These are phyloP conservation scores for Verticillium longisporum DNA, from an alignment of 2,329 filamentous ascomycete genomes.

Conservation along the genomic window DNA sequence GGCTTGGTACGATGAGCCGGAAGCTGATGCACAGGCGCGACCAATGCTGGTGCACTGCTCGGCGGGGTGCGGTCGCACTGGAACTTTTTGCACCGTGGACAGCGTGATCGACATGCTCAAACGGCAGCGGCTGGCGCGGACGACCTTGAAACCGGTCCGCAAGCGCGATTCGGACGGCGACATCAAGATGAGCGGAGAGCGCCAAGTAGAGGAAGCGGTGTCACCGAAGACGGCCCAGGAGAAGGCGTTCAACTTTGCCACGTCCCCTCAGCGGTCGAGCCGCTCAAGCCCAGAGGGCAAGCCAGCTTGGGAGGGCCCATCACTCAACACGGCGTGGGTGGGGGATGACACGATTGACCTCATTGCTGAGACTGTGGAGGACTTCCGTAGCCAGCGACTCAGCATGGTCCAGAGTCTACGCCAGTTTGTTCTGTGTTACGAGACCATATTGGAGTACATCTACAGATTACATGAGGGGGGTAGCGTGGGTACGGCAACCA, in stretches of 20 bases:
- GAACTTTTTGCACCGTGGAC: conserved; percentile 94
- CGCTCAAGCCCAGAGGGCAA: conserved; percentile 3
- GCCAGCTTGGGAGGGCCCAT: conserved; percentile 5
- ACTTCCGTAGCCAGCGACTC: conserved; percentile 79
- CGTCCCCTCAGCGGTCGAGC: conserved; percentile 5
- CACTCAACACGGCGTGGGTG: conserved; percentile 55
- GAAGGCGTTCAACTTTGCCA: conserved; percentile 6
- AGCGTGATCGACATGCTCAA: conserved; percentile 95
- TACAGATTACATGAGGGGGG: conserved; percentile 36
- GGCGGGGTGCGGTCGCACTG: conserved; percentile 90
- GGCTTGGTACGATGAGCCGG: conserved; percentile 53
- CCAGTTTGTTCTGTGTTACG: conserved; percentile 95
- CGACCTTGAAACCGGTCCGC: conserved; percentile 13
- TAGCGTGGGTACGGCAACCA: conserved; percentile 11
- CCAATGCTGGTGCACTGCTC: conserved; percentile 93
- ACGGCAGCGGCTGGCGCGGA: conserved; percentile 54
- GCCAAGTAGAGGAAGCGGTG: conserved; percentile 17
- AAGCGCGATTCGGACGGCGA: conserved; percentile 35
- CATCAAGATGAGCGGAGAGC: conserved; percentile 32
- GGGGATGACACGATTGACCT: conserved; percentile 66
- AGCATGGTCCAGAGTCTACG: conserved; percentile 96
- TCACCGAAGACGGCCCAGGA: conserved; percentile 20
- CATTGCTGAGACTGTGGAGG: conserved; percentile 80
- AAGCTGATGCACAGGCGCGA: conserved; percentile 42
- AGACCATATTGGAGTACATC: conserved; percentile 87